phyloP scores from a whole-genome alignment of 2,329 filamentous ascomycete genomes.

The Myrmaecium sp. region DNA sequence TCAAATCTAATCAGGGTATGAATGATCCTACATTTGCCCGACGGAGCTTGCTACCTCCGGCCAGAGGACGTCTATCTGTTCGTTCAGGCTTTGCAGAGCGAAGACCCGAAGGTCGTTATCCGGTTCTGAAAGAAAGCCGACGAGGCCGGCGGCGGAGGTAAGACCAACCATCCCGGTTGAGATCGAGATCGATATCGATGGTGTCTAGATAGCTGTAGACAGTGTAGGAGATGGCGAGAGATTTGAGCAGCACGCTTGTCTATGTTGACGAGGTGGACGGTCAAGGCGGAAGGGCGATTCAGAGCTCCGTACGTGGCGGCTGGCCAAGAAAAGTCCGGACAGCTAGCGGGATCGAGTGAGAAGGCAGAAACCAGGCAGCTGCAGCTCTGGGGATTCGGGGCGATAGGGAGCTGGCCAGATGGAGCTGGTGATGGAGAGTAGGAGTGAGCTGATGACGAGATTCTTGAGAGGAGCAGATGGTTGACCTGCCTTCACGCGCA shows the following conservation, averaged over 20 bases:
- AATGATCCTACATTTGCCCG: constrained; percentile 74
- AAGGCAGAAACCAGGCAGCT: no score
- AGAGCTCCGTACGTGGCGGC: constrained; percentile 1
- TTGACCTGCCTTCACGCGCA: no score
- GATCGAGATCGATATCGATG: constrained; percentile 2
- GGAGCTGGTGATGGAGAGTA: no score
- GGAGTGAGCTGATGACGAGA: no score
- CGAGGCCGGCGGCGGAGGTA: constrained; percentile 82
- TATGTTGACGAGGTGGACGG: constrained; percentile 5
- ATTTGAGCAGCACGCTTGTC: constrained; percentile 3
- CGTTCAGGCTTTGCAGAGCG: constrained; percentile 85
- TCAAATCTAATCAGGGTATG: no score
- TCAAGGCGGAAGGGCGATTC: constrained; percentile 1
- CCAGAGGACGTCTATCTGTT: constrained; percentile 94
- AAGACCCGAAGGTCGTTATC: constrained; percentile 90
- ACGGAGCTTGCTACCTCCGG: constrained; percentile 88
- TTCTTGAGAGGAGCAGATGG: no score
- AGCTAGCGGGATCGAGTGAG: no score
- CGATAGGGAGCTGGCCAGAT: no score
- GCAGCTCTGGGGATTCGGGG: no score
- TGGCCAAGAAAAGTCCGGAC: no score
- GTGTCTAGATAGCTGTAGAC: constrained; percentile 2
- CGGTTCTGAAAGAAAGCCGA: constrained; percentile 89
- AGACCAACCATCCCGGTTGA: constrained; percentile 60
- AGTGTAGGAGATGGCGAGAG: constrained; percentile 1